Evolutionary conservation across 306 rosid genomes (phyloP).

Genomic region (Betula pendula): DNA sequence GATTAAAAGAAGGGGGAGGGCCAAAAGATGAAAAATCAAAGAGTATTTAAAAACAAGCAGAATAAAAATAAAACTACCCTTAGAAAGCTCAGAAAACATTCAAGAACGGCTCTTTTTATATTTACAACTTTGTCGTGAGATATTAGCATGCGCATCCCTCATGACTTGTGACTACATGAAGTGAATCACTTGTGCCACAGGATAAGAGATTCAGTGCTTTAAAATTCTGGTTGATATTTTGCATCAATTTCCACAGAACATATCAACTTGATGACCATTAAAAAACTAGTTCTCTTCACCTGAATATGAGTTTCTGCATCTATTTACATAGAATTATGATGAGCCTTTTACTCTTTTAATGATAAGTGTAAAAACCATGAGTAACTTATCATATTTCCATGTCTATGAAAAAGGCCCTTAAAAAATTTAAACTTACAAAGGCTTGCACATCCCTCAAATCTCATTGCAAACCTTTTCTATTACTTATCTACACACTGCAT

Average conservation of each 20-base stretch:
- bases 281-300: neutral
- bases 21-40: neutral
- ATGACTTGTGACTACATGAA: neutral
- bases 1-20: conserved; percentile 28
- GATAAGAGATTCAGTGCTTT: neutral
- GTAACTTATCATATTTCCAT: neutral
- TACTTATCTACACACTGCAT: neutral
- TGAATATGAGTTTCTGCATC: neutral
- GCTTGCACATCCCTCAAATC: neutral
- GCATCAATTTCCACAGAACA: neutral
- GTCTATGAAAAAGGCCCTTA: neutral
- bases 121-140: neutral
- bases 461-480: neutral
- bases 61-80: neutral
- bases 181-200: neutral
- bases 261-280: neutral
- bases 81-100: neutral
- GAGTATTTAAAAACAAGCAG: neutral
- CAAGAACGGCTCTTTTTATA: neutral
- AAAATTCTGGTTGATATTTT: neutral
- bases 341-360: neutral
- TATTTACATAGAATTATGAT: neutral
- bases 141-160: neutral
- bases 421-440: neutral
- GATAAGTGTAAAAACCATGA: neutral